These are phyloP conservation scores for Stenocarpella maydis DNA, from an alignment of 2,329 filamentous ascomycete genomes.

Conservation along the genomic window DNA sequence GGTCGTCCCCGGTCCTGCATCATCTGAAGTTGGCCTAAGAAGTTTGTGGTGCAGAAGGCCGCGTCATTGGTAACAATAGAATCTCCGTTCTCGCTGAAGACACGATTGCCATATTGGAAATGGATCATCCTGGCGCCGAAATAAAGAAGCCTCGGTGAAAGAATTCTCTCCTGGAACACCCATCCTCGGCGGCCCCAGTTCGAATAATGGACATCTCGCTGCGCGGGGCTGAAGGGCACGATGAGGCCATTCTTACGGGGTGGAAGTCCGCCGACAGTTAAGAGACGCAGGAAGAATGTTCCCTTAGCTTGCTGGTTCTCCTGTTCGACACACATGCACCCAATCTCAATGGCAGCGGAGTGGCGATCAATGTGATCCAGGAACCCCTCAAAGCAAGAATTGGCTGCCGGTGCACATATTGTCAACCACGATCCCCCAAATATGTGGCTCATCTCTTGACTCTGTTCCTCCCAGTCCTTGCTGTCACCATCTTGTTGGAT, in stretches of 20 bases:
- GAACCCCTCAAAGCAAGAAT: background rate
- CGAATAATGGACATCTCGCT: background rate
- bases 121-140: conserved; percentile 9
- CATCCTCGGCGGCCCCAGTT: background rate
- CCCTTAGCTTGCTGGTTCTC: too few relatives aligned
- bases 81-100: background rate
- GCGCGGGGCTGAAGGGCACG: background rate
- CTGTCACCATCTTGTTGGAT: background rate
- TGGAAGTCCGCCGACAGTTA: too few relatives aligned
- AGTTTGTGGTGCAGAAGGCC: background rate
- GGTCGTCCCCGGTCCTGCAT: too few relatives aligned
- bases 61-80: background rate
- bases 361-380: background rate
- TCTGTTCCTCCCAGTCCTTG: background rate
- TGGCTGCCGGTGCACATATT: background rate
- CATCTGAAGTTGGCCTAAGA: background rate
- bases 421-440: background rate
- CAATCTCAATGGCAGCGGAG: background rate
- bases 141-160: background rate
- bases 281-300: background rate
- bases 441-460: conserved; percentile 7
- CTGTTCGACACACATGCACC: too few relatives aligned
- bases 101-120: background rate
- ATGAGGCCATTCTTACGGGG: too few relatives aligned
- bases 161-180: background rate